Percentiles rank a stretch among this genome's conserved stretches.
phyloP scores from a whole-genome alignment of 305 asterid genomes.

The Rubia tinctorum region DNA sequence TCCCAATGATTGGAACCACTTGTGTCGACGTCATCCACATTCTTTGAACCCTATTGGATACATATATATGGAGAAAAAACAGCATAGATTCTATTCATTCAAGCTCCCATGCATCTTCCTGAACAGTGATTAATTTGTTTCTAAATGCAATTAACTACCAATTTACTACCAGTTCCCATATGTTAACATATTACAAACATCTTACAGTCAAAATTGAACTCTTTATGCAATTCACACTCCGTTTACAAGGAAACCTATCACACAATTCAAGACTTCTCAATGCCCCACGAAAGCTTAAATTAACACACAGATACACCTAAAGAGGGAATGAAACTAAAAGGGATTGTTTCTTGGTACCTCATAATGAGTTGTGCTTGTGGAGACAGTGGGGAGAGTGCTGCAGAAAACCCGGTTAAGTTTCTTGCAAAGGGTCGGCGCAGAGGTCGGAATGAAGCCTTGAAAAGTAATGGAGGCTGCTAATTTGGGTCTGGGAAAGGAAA shows the following conservation, averaged over 20 bases:
- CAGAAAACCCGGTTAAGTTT: constrained; percentile 33
- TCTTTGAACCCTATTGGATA: background rate
- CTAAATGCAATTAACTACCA: background rate
- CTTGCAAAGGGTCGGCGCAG: constrained; percentile 22
- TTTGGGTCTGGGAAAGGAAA: constrained; percentile 25
- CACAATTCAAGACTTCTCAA: background rate
- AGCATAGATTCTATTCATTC: background rate
- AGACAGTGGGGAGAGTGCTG: constrained; percentile 44
- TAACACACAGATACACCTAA: background rate
- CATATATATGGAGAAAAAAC: background rate
- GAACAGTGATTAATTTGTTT: no score
- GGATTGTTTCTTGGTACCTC: constrained; percentile 42
- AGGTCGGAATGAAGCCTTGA: constrained; percentile 25
- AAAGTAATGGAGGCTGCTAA: constrained; percentile 12
- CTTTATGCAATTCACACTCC: background rate
- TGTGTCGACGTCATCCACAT: background rate
- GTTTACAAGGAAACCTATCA: background rate
- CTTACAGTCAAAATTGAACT: background rate
- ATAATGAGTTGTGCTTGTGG: constrained; percentile 57
- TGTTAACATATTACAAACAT: background rate
- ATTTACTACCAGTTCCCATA: background rate
- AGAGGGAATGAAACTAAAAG: background rate
- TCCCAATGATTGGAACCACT: background rate
- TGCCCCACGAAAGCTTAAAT: background rate
- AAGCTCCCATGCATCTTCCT: background rate